Evolutionary conservation across 805 yeast species (phyloP), one percentile per base, ranked within the genome.

Genomic region (Starmerella bacillaris): DNA sequence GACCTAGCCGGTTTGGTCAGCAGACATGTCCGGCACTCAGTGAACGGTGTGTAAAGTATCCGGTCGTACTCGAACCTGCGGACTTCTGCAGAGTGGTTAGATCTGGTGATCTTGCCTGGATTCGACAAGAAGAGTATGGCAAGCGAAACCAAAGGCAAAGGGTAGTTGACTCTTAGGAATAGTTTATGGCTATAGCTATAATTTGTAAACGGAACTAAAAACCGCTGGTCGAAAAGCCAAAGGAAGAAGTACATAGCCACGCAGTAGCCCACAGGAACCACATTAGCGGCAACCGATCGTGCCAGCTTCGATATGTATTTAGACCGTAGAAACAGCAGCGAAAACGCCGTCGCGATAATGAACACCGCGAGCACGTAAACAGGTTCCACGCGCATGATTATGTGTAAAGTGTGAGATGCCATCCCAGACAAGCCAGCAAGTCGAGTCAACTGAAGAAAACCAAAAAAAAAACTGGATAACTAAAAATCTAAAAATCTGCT

Each of bases 1-100:
- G 73, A 65, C 20, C 78, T 51, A 3, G 78, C 77, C 0, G 78
- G 78, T 34, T 53, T 70, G 51, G 38, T 49, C 30, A 45, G 48
- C 34, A 44, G 45, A 40, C 78, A 72, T 0, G 76, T 72, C 12
- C 53, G 22, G 48, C 78, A 72, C 14, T 42, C 45, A 11, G 54
- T 57, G 33, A 53, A 56, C 5, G 64, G 58, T 48, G 68, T 64
- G 51, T 64, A 77, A 17, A 76, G 60, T 24, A 76, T 50, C 17
- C 61, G 55, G 48, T 77, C 79, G 43, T 55, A 61, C 2, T 49
- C 45, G 43, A 58, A 64, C 22, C 37, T 27, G 6, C 29, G 31
- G 24, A 51, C 27, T 7, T 42, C 51, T 33, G 37, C 38, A 15
- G 34, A 31, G 28, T 51, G 54, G 37, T 53, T 54, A 4, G 37